Base-by-base conservation (phyloP, 2,329 filamentous ascomycete genomes). In the Venturiaceae sp. region DNA sequence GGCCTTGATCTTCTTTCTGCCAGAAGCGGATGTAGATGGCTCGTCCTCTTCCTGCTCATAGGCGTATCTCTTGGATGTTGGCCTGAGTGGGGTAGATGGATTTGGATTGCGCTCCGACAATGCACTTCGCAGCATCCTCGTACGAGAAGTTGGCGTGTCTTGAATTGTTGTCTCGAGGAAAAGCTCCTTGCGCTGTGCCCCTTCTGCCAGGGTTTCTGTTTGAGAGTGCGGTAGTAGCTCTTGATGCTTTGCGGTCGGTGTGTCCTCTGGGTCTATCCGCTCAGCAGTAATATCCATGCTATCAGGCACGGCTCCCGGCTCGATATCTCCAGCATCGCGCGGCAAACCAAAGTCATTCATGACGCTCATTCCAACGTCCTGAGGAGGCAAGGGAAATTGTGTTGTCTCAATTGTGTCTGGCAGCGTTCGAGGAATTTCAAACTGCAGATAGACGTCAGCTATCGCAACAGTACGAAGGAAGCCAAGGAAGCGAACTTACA, bases 401-500 rank as follows among this genome's bases (percentile, higher is more conserved):
- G 44, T 53, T 11, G 52, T 53, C 32, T 36, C 34, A 11, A n/a
- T n/a, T 13, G 52, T 53, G 34, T 37, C 52, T 34, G 52, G 21
- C 6, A 23, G 3, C 23, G 28, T 21, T 9, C 34, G 32, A 23
- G 52, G 52, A 53, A 53, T 34, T 30, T 53, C 52, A 21, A 53
- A 53, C 52, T 53, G 23, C 32, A 53, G 32, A 13, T 13, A 53
- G 6, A n/a, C 8, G 19, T 21, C 21, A 53, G 52, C 21, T 30
- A n/a, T 23, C 13, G 3, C 30, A 5, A 30, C 14, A 30, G 13
- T 3, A 7, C 0, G 23, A 37, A 14, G 13, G 3, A 33, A 23
- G 5, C 6, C 14, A 37, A n/a, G n/a, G n/a, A n/a, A n/a, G n/a
- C n/a, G 4, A n/a, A 36, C 62, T 57, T 61, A 66, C 65, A 58